A percentile compares a stretch with the other conserved stretches of the same genome.
Conservation (phyloP, 805 yeast species). For the Limtongia smithiae region DNA sequence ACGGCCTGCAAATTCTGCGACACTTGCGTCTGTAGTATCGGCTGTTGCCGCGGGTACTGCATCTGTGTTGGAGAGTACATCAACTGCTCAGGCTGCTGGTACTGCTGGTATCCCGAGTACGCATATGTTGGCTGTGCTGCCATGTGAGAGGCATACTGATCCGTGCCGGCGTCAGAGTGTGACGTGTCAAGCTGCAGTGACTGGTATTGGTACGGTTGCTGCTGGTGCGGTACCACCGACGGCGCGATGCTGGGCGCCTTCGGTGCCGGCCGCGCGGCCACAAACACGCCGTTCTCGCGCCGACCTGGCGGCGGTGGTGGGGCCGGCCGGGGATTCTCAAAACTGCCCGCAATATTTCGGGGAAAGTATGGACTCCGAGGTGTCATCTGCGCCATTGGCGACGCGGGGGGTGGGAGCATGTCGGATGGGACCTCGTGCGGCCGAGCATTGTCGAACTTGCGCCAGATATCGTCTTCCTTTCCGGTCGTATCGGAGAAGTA, state of each 20-base stretch:
- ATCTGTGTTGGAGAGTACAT: background rate
- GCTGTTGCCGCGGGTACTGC: constrained; percentile 1
- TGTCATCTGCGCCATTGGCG: constrained; percentile 3
- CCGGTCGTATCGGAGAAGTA: constrained; percentile 47
- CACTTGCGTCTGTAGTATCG: constrained; percentile 3
- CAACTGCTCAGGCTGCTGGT: constrained; percentile 3
- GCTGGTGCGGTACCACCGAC: background rate
- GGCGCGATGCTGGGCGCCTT: constrained; percentile 30
- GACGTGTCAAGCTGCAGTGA: background rate
- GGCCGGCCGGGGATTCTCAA: constrained; percentile 32
- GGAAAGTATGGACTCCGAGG: constrained; percentile 29
- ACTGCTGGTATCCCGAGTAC: background rate
- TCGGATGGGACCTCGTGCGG: constrained; percentile 5
- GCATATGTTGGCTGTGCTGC: too few species aligned
- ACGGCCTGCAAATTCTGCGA: constrained; percentile 18
- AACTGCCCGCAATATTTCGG: constrained; percentile 24
- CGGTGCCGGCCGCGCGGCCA: constrained; percentile 37
- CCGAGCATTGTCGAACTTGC: constrained; percentile 29
- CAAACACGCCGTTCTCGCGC: background rate
- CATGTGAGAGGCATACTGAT: background rate
- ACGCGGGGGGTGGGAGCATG: constrained; percentile 4
- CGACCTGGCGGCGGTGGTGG: constrained; percentile 28
- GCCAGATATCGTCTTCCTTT: constrained; percentile 33
- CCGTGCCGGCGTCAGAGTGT: too few species aligned
- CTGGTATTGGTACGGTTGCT: background rate